Conservation (phyloP, 305 asterid genomes). For the Rubia occidens region DNA sequence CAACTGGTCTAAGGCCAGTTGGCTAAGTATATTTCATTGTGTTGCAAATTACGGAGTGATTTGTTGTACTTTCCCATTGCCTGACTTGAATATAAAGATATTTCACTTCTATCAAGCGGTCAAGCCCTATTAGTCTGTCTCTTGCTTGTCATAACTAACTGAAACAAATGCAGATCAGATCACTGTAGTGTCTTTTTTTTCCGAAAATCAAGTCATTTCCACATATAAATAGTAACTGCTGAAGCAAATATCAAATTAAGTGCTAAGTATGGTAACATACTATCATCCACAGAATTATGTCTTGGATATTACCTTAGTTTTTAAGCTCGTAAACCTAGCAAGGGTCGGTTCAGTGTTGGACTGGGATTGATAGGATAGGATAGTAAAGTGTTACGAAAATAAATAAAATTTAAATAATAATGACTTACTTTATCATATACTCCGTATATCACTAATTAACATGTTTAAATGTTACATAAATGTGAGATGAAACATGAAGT, state of each 20-base stretch:
- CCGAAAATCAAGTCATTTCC: background rate
- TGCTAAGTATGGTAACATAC: background rate
- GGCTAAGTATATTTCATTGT: background rate
- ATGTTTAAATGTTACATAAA: no score
- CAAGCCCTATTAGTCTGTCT: background rate
- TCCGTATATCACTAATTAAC: no score
- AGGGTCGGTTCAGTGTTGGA: no score
- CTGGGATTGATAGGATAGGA: no score
- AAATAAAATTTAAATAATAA: no score
- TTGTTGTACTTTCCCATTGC: background rate
- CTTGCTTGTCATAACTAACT: background rate
- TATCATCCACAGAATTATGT: no score
- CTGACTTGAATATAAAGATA: background rate
- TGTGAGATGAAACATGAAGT: no score
- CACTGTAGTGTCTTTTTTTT: background rate
- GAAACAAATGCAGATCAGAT: background rate
- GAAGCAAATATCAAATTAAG: background rate
- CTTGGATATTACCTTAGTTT: no score
- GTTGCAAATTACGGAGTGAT: background rate
- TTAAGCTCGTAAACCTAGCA: no score
- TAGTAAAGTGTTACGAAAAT: no score
- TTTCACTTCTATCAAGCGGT: slow-evolving; percentile 46
- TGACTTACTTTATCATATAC: no score
- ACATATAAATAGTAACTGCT: background rate
- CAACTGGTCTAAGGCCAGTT: background rate